phyloP scores from a whole-genome alignment of 108 stramenopile genomes.

The Cyclotella choctawhatcheeana region DNA sequence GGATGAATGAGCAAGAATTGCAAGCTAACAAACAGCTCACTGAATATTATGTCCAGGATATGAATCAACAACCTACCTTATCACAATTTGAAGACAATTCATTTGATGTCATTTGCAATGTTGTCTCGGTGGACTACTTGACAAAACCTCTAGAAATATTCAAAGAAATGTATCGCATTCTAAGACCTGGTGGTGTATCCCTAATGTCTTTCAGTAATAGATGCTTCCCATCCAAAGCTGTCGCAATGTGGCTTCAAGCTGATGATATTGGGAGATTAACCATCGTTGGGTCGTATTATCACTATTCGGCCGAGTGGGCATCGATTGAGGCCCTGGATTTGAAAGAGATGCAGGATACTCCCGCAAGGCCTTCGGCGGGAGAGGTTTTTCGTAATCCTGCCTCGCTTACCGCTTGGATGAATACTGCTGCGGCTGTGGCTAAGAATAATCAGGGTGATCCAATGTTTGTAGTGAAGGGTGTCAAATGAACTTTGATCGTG shows the following conservation, averaged over 20 bases:
- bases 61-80: constrained; percentile 62
- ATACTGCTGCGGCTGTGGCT: constrained; percentile 58
- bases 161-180: constrained; percentile 71
- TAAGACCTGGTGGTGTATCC: constrained; percentile 70
- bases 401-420: constrained; percentile 68
- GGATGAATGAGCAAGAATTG: constrained; percentile 81
- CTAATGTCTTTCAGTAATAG: constrained; percentile 76
- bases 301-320: constrained; percentile 65
- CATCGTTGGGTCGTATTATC: constrained; percentile 74
- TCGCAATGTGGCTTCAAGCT: constrained; percentile 82
- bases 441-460: constrained; percentile 68
- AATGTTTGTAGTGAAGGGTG: constrained; percentile 78
- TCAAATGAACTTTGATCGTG: no score
- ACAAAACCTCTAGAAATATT: constrained; percentile 73
- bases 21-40: constrained; percentile 66
- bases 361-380: constrained; percentile 51
- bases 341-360: constrained; percentile 45
- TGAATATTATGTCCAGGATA: constrained; percentile 61
- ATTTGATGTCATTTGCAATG: constrained; percentile 75
- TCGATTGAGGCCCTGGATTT: constrained; percentile 73
- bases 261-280: constrained; percentile 76
- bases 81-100: constrained; percentile 63
- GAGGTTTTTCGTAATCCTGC: constrained; percentile 65
- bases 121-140: constrained; percentile 80
- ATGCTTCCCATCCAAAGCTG: constrained; percentile 83